Evolutionary conservation across 768 basidiomycete species (phyloP), one percentile per base, ranked within the genome.

Genomic region (Hygrocybe punicea): DNA sequence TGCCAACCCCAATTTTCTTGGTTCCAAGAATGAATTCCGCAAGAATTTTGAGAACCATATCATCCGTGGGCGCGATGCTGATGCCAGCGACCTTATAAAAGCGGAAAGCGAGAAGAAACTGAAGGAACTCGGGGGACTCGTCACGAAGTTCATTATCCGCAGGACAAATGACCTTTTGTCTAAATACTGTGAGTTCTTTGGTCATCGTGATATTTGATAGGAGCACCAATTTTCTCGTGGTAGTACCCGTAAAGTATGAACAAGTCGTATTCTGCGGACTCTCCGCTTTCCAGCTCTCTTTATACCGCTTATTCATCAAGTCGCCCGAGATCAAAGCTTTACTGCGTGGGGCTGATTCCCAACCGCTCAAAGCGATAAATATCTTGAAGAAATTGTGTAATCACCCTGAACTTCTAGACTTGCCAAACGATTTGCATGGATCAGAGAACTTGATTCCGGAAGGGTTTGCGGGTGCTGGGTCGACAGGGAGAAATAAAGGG

Each of bases 231-330:
- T 24, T 39, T 17, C 3, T 34, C 44, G 25, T 55, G 24, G 53
- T 17, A 98, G 96, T 99, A 25, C 97, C 97, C 8, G 93, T 99
- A 74, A 99, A 99, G 71, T 98, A 98, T 74, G 97, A 98, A 69
- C 93, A 98, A 58, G 90, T 98, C 59, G 94, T 98, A 0, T 98
- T 97, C 72, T 98, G 94, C 69, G 80, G 83, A 40, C 81, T 91
- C 4, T 93, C 91, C 2, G 78, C 86, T 14, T 85, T 97, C 63
- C 94, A 98, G 63, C 73, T 91, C 13, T 76, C 89, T 6, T 76
- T 98, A 2, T 98, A 98, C 67, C 85, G 86, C 48, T 79, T 91
- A 29, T 98, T 98, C 67, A 95, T 96, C 59, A 87, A 86, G 3
- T 96, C 93, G 1, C 92, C 93, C 6, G 93, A 93, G 66, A 96